Evolutionary conservation across 768 basidiomycete genomes (phyloP), one percentile per base, ranked within the genome.

Genomic region (Sporobolomyces roseus): DNA sequence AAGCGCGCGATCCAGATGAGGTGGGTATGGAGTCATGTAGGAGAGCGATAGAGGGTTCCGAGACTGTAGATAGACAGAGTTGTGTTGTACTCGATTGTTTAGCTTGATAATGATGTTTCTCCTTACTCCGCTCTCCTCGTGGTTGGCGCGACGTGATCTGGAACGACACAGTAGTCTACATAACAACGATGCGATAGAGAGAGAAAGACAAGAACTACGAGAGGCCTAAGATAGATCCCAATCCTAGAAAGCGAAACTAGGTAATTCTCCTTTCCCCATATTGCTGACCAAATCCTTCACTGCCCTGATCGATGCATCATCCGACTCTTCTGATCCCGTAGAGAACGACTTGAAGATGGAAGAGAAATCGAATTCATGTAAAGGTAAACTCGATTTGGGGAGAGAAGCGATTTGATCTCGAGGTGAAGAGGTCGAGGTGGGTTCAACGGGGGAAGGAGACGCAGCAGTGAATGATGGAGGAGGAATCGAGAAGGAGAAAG

Each of bases 231-330:
- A n/a, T n/a, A n/a, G n/a, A n/a, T n/a, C n/a, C n/a, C n/a, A 54
- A 19, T 4, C 4, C 27, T 33, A 69, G 58, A 69, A 69, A 25
- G 58, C 45, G 36, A 64, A 69, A 10, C 19, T 41, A 21, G 62
- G 58, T 50, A 69, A 27, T 46, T 69, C 68, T 19, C 58, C 51
- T 46, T 53, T 36, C 6, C 58, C 27, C 56, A 64, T 64, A 10
- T 23, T 56, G 43, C 30, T 27, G 13, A 55, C 68, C 2, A 69
- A 2, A 9, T 45, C 52, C 56, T 63, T 52, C 21, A 69, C 58
- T 38, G 68, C 62, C 46, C 53, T 45, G 21, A 19, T 7, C 29
- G 62, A 43, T 23, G 41, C 29, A 25, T 60, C 67, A 9, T 53
- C 51, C 23, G 33, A 7, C 14, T 12, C 21, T 3, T 10, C 5